phyloP scores from a whole-genome alignment of 306 rosid species.

The Vigna reflexopilosa region DNA sequence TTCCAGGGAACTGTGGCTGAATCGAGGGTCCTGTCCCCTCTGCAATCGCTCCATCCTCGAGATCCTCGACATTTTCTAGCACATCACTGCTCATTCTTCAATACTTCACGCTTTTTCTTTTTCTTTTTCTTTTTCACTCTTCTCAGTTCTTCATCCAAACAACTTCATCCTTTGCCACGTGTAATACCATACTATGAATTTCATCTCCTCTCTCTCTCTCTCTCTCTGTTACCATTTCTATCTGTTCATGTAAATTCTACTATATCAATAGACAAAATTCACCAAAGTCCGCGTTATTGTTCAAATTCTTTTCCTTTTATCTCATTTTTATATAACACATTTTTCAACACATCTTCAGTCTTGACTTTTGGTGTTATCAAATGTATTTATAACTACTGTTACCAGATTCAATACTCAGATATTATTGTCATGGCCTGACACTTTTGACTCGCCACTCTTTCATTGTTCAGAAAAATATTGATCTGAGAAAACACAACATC shows the following conservation, averaged over 20 bases:
- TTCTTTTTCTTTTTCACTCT: not conserved
- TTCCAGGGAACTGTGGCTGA: slow-evolving; percentile 92
- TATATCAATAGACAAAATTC: too few species aligned
- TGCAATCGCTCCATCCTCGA: slow-evolving; percentile 92
- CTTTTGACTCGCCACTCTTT: too few species aligned
- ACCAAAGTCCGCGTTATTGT: too few species aligned
- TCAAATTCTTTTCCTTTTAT: not conserved
- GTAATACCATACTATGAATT: not conserved
- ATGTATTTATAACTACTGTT: too few species aligned
- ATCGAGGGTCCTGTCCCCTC: slow-evolving; percentile 93
- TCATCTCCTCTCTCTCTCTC: not conserved
- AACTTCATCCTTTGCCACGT: not conserved
- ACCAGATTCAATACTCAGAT: too few species aligned
- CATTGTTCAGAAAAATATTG: too few species aligned
- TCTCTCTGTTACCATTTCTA: not conserved
- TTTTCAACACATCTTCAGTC: not conserved
- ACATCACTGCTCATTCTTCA: not conserved
- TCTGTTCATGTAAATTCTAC: not conserved
- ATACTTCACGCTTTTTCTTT: not conserved
- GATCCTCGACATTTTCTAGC: slow-evolving; percentile 86
- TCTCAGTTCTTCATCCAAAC: not conserved
- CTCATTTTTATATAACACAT: not conserved
- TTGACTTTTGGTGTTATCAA: too few species aligned
- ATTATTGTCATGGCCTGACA: too few species aligned
- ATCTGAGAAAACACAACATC: too few species aligned